Percentiles rank a stretch among this genome's conserved stretches.
Conservation (phyloP, 129 eudicot species). For the Chrysanthemum lavandulifolium region DNA sequence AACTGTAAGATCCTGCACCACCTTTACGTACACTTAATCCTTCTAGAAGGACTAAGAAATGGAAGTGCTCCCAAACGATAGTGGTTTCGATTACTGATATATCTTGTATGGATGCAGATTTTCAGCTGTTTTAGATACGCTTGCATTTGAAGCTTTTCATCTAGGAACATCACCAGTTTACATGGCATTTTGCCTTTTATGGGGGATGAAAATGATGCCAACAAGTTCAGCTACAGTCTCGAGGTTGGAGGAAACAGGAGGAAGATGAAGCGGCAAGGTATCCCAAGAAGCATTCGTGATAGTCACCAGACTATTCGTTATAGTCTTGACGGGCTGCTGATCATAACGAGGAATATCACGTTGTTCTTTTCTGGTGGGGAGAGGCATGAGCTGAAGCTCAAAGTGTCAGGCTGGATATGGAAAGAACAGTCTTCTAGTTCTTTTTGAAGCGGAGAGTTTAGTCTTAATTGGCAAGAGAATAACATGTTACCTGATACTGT, state of each 20-base stretch:
- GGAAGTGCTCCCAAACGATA: not conserved
- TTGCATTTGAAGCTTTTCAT: conserved; percentile 74
- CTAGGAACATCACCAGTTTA: conserved; percentile 54
- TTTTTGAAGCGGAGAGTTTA: not conserved
- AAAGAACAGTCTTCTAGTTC: conserved; percentile 38
- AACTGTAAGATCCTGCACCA: conserved; percentile 36
- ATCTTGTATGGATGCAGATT: conserved; percentile 32
- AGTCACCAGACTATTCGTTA: conserved; percentile 55
- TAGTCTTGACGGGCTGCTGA: conserved; percentile 52
- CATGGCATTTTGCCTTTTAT: conserved; percentile 62
- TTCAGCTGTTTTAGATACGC: conserved; percentile 63
- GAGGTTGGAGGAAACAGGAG: conserved; percentile 51
- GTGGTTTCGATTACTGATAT: not conserved
- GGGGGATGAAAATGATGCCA: conserved; percentile 64
- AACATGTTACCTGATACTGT: not conserved
- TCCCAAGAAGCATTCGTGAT: conserved; percentile 64
- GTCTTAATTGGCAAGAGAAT: conserved; percentile 3
- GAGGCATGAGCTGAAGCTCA: conserved; percentile 54
- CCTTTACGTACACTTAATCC: not conserved
- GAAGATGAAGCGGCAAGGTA: conserved; percentile 60
- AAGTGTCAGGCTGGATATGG: conserved; percentile 68
- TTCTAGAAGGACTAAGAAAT: not conserved
- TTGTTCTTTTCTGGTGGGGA: conserved; percentile 68
- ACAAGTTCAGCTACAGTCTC: conserved; percentile 51
- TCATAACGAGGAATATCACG: conserved; percentile 49